Evolutionary conservation across 441 rosid genomes (phyloP).

Genomic region (Kokia cookei): DNA sequence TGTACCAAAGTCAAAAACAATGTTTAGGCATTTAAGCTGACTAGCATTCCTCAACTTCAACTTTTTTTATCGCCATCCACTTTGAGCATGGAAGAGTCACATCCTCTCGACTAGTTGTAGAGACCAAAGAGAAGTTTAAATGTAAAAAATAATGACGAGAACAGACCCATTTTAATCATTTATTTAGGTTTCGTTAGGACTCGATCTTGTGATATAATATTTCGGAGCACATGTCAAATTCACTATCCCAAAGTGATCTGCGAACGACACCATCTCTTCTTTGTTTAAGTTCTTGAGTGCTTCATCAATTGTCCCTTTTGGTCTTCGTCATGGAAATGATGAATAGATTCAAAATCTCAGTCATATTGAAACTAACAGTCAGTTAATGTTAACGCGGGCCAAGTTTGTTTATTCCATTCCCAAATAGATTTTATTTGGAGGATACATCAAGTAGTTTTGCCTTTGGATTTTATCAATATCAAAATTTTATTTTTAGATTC

Average conservation of each 20-base stretch:
- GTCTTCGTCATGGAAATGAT: neutral
- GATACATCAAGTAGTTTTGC: neutral
- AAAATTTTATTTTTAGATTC: neutral
- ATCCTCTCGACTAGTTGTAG: neutral
- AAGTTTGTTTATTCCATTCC: neutral
- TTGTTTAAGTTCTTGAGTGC: neutral
- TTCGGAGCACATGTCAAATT: neutral
- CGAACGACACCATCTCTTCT: neutral
- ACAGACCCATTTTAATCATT: neutral
- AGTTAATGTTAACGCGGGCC: neutral
- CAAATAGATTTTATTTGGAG: neutral
- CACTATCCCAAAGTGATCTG: constrained; percentile 2
- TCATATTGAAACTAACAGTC: neutral
- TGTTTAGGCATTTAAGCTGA: neutral
- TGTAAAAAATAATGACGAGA: neutral
- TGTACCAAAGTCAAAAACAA: no score
- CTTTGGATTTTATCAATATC: neutral
- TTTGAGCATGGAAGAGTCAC: constrained; percentile 1
- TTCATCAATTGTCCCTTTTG: neutral
- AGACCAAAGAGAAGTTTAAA: neutral
- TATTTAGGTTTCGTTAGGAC: neutral
- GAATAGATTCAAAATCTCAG: neutral
- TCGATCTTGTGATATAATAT: no score
- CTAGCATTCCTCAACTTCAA: neutral
- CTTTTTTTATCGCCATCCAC: neutral